Base-by-base conservation (phyloP, 1,284 basidiomycete genomes). In the Gymnopus androsaceus region DNA sequence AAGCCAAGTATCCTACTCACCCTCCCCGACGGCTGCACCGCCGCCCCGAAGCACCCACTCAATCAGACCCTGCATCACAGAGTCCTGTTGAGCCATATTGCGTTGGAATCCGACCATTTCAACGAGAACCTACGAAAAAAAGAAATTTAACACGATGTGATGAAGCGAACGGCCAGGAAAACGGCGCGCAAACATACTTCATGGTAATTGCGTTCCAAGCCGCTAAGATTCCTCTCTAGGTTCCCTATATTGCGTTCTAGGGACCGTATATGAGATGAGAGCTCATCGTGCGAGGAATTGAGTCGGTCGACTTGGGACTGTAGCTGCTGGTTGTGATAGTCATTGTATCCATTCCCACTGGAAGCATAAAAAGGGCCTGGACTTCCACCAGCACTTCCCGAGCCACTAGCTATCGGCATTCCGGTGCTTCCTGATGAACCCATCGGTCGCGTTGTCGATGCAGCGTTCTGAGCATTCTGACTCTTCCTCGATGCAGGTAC, bases 31-130 rank as follows among this genome's bases (percentile, higher is more conserved):
- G 23, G 48, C n/a, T n/a, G n/a, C 49, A 38, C 44, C 51, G 8
- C 57, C 57, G 21, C 53, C 54, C 9, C 54, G 47, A 31, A 59
- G 30, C 17, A 56, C 55, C 27, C 28, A 44, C 12, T 49, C 49
- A 38, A 59, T 57, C n/a, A 55, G 50, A 27, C 75, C 79, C 72
- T 93, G 89, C 84, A 94, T 90, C 58, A 94, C 71, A 50, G 83
- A 83, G 62, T 95, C 92, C 75, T 94, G 92, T 71, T 91, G 87
- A 30, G 89, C 88, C 82, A 92, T 87, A 64, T 88, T 89, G 57
- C 88, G 74, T 73, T 94, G 92, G 67, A 93, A 90, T 51, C 84
- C 84, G 62, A 90, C 87, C 81, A 95, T 88, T 72, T 94, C 91
- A 58, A 82, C 81, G 25, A 93, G 81, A 37, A 93, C 85, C 59